phyloP scores from a whole-genome alignment of 176 grass and related monocot genomes.

The Stipa capillata region DNA sequence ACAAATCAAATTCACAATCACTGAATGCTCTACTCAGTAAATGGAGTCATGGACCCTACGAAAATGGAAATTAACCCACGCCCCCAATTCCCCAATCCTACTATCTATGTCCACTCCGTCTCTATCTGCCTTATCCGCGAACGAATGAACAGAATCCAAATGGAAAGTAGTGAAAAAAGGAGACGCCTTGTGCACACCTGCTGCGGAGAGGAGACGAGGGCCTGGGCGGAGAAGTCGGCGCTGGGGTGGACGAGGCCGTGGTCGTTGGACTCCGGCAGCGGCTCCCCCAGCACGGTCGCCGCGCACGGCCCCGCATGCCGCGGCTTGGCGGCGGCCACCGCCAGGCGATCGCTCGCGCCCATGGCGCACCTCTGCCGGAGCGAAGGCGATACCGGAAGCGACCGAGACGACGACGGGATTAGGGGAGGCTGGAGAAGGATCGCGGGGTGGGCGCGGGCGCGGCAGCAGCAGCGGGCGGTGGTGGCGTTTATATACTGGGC shows the following conservation, averaged over 20 bases:
- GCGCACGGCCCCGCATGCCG: constrained; percentile 27
- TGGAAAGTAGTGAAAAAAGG: neutral
- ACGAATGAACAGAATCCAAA: constrained; percentile 1
- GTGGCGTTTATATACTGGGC: constrained; percentile 50
- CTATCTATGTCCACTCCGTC: neutral
- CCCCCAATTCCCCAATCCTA: neutral
- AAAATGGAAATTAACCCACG: neutral
- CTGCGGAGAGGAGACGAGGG: constrained; percentile 73
- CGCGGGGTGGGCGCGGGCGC: no score
- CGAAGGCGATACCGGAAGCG: no score
- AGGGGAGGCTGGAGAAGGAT: neutral
- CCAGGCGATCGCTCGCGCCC: constrained; percentile 30
- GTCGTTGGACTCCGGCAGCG: constrained; percentile 51
- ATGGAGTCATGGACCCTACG: neutral
- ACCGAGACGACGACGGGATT: neutral
- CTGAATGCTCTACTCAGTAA: neutral
- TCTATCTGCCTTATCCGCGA: constrained; percentile 10
- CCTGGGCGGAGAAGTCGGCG: constrained; percentile 47
- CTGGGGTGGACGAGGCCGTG: constrained; percentile 64
- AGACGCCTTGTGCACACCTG: constrained; percentile 35
- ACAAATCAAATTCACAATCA: neutral
- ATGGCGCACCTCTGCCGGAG: neutral
- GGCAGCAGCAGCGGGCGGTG: neutral
- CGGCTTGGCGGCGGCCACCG: constrained; percentile 10
- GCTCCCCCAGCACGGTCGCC: constrained; percentile 61